Evolutionary conservation across 306 rosid genomes (phyloP).

Genomic region (Quercus ilex): DNA sequence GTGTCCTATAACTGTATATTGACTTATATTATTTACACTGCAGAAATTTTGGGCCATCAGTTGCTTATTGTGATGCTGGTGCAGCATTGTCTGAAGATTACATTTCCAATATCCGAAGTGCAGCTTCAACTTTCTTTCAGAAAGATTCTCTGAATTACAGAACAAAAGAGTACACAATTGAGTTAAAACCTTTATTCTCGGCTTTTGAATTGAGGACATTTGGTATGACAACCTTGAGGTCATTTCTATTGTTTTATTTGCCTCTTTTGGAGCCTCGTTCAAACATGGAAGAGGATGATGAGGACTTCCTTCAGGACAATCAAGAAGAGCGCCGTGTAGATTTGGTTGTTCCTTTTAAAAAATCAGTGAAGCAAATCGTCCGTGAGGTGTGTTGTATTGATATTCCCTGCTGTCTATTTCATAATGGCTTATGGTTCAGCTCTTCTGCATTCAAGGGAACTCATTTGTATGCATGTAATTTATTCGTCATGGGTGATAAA

Average conservation of each 20-base stretch:
- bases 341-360: slow-evolving; percentile 68
- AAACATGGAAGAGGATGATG: slow-evolving; percentile 66
- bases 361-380: slow-evolving; percentile 75
- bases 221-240: slow-evolving; percentile 59
- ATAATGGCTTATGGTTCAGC: not conserved
- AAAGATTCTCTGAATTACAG: slow-evolving; percentile 45
- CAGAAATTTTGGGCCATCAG: slow-evolving; percentile 53
- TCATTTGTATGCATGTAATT: not conserved
- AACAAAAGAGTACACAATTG: slow-evolving; percentile 55
- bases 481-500: not conserved
- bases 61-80: slow-evolving; percentile 79
- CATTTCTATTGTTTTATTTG: slow-evolving; percentile 65
- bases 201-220: slow-evolving; percentile 61
- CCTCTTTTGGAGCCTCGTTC: slow-evolving; percentile 81
- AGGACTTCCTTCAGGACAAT: slow-evolving; percentile 44
- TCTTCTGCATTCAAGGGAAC: slow-evolving; percentile 5
- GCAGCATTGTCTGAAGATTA: slow-evolving; percentile 47
- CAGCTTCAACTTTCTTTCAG: slow-evolving; percentile 45
- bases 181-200: slow-evolving; percentile 71
- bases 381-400: slow-evolving; percentile 62
- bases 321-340: slow-evolving; percentile 38
- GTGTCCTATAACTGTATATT: slow-evolving; percentile 24
- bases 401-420: not conserved
- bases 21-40: slow-evolving; percentile 24
- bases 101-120: slow-evolving; percentile 33